These are phyloP conservation scores for Solanum pennellii DNA, from an alignment of 257 asterid species.

Conservation along the genomic window DNA sequence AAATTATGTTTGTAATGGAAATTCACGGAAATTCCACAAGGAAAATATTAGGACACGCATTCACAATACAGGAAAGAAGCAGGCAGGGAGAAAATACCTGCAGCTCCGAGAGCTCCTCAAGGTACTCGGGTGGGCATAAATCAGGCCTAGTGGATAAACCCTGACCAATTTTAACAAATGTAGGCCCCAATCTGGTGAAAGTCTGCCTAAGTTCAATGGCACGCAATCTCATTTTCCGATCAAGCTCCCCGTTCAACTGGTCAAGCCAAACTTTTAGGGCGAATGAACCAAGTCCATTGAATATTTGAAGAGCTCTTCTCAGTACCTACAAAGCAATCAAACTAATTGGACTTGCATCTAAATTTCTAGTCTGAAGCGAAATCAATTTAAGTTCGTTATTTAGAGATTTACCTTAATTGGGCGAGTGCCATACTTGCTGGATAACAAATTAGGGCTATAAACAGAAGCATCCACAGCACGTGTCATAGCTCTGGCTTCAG, in stretches of 20 bases:
- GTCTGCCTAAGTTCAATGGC: constrained; percentile 63
- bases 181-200: constrained; percentile 85
- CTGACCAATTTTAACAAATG: constrained; percentile 93
- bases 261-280: constrained; percentile 75
- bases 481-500: constrained; percentile 85
- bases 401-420: constrained; percentile 40
- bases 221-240: constrained; percentile 48
- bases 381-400: background rate
- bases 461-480: constrained; percentile 79
- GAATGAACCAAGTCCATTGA: constrained; percentile 62
- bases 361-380: background rate
- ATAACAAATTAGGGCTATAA: constrained; percentile 52
- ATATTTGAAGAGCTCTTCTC: constrained; percentile 59
- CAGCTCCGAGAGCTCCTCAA: constrained; percentile 83
- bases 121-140: constrained; percentile 73
- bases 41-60: background rate
- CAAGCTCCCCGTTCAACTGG: constrained; percentile 40
- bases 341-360: background rate
- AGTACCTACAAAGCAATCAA: constrained; percentile 16
- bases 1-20: background rate
- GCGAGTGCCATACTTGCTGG: constrained; percentile 54
- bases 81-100: constrained; percentile 36
- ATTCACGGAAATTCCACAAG: background rate
- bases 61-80: background rate
- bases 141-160: constrained; percentile 98